These are phyloP conservation scores for Tricholomella constricta DNA, from an alignment of 768 basidiomycete species.

Conservation along the genomic window DNA sequence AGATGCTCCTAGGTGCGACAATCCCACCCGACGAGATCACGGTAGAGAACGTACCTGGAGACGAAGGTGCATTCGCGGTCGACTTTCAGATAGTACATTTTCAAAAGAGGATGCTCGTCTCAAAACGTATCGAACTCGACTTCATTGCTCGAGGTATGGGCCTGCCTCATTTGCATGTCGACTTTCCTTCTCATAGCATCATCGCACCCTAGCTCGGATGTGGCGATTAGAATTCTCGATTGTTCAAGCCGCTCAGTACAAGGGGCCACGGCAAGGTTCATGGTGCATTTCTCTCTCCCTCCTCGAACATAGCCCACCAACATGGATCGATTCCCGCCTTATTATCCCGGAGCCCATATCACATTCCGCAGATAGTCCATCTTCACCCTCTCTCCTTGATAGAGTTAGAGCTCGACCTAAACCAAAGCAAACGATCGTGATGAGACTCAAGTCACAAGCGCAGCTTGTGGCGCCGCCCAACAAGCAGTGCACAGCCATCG, in stretches of 20 bases:
- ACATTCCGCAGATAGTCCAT: neutral
- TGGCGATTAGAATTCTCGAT: slow-evolving; percentile 53
- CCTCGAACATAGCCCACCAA: slow-evolving; percentile 58
- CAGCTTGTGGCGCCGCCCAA: slow-evolving; percentile 33
- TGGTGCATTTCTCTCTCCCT: slow-evolving; percentile 56
- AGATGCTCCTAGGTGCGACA: slow-evolving; percentile 46
- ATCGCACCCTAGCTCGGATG: slow-evolving; percentile 47
- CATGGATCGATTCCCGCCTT: slow-evolving; percentile 56
- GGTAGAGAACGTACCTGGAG: slow-evolving; percentile 51
- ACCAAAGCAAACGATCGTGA: slow-evolving; percentile 34
- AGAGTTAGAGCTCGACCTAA: slow-evolving; percentile 11
- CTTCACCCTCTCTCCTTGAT: slow-evolving; percentile 13
- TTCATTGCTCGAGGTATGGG: slow-evolving; percentile 60
- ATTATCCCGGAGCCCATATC: slow-evolving; percentile 38
- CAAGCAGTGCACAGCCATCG: slow-evolving; percentile 27
- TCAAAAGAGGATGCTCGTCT: slow-evolving; percentile 71
- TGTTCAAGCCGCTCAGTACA: slow-evolving; percentile 18
- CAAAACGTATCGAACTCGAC: slow-evolving; percentile 54
- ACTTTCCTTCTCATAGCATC: neutral
- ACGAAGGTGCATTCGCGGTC: slow-evolving; percentile 56
- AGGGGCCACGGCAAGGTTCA: slow-evolving; percentile 32
- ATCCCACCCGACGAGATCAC: slow-evolving; percentile 54
- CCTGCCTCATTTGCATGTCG: neutral
- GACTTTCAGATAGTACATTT: slow-evolving; percentile 57
- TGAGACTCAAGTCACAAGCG: slow-evolving; percentile 38